Evolutionary conservation across 2,329 filamentous ascomycete species (phyloP).

Genomic region (Cladosporium sphaerospermum): DNA sequence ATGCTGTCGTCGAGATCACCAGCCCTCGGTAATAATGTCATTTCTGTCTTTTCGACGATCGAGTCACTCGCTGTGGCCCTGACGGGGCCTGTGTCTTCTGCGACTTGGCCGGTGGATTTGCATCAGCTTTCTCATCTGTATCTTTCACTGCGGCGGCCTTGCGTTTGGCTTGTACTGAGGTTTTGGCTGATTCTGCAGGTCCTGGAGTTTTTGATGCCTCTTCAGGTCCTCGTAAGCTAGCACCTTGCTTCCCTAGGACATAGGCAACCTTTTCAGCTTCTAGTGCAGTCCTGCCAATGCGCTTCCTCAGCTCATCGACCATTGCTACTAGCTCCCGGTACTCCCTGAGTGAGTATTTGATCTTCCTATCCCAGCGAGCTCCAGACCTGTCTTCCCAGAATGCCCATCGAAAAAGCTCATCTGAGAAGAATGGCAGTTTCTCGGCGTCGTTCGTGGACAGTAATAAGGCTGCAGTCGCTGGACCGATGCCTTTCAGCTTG

Average conservation of each 20-base stretch:
- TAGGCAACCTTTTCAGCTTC: constrained; percentile 67
- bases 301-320: constrained; percentile 31
- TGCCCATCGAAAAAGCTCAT: constrained; percentile 71
- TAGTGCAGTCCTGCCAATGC: constrained; percentile 50
- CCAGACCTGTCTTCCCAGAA: constrained; percentile 42
- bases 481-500: constrained; percentile 66
- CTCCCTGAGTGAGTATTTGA: constrained; percentile 66
- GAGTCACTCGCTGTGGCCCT: background rate
- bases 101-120: background rate
- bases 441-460: constrained; percentile 58
- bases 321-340: constrained; percentile 51
- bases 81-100: background rate
- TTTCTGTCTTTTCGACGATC: background rate
- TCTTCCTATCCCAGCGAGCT: constrained; percentile 41
- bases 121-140: background rate
- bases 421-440: constrained; percentile 67
- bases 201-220: background rate
- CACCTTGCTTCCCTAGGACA: constrained; percentile 50
- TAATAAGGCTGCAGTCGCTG: constrained; percentile 70
- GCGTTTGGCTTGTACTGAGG: background rate
- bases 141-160: background rate
- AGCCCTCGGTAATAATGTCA: no score
- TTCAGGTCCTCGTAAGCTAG: constrained; percentile 11
- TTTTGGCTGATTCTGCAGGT: background rate
- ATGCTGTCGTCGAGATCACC: no score